phyloP scores from a whole-genome alignment of 129 eudicot genomes.

The Calendula officinalis region DNA sequence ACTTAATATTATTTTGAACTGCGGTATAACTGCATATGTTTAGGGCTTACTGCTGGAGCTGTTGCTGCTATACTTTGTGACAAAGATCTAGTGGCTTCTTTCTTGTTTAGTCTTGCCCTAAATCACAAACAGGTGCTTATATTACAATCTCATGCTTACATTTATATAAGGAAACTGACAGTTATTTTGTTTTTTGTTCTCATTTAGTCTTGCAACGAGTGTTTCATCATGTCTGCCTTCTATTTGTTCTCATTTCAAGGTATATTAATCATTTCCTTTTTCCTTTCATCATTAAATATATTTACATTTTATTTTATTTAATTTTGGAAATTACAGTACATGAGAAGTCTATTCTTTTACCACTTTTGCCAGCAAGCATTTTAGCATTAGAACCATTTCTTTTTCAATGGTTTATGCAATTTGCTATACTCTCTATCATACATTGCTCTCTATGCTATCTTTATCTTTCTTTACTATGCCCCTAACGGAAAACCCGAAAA shows the following conservation, averaged over 20 bases:
- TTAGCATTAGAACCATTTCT: conserved; percentile 75
- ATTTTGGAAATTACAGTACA: conserved; percentile 60
- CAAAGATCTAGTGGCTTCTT: conserved; percentile 63
- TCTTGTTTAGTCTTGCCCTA: conserved; percentile 68
- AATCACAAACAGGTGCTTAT: conserved; percentile 79
- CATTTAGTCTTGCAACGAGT: conserved; percentile 72
- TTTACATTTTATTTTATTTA: too few species aligned
- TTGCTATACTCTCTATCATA: conserved; percentile 80
- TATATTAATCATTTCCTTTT: conserved; percentile 20
- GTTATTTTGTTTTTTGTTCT: conserved; percentile 39
- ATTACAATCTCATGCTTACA: not conserved
- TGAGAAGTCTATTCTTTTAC: conserved; percentile 94
- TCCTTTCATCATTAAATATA: not conserved
- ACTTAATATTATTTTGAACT: not conserved
- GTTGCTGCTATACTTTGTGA: conserved; percentile 34
- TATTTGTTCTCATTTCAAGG: conserved; percentile 95
- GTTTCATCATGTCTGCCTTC: conserved; percentile 72
- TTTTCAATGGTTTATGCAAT: conserved; percentile 64
- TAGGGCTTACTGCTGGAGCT: conserved; percentile 81
- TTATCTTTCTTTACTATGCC: conserved; percentile 53
- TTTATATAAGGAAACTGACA: not conserved
- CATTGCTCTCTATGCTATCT: conserved; percentile 60
- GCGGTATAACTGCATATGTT: conserved; percentile 90
- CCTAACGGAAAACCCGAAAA: conserved; percentile 52
- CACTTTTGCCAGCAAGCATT: conserved; percentile 88